A percentile compares a stretch with the other conserved stretches of the same genome.
Conservation (phyloP, 2,329 filamentous ascomycete species). For the Aspergillus jensenii region DNA sequence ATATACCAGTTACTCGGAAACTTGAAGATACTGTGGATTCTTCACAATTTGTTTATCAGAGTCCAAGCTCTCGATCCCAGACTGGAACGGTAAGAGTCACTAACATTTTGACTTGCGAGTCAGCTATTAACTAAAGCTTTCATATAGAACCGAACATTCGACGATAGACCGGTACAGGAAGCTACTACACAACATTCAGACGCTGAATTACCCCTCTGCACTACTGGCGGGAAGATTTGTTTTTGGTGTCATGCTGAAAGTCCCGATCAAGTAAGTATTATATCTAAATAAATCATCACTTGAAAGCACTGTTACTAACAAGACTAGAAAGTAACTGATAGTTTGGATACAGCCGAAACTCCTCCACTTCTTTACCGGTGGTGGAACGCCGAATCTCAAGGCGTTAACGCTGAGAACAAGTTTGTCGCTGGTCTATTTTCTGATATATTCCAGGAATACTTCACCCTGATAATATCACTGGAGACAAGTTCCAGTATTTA, state of each 20-base stretch:
- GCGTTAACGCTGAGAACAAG: slow-evolving; percentile 25
- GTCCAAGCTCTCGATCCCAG: neutral
- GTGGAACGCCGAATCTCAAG: slow-evolving; percentile 31
- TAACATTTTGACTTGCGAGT: too few species aligned
- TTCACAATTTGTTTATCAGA: neutral
- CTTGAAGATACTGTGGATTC: slow-evolving; percentile 14
- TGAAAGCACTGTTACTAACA: neutral
- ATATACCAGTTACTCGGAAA: slow-evolving; percentile 8
- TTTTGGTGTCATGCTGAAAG: slow-evolving; percentile 23
- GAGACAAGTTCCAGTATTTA: slow-evolving; percentile 19
- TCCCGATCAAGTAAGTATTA: neutral
- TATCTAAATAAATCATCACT: neutral
- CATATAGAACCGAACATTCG: neutral
- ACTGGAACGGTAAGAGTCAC: too few species aligned
- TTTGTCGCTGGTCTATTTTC: slow-evolving; percentile 31
- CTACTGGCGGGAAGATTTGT: slow-evolving; percentile 20
- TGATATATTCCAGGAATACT: neutral
- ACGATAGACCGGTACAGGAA: neutral
- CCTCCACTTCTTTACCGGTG: slow-evolving; percentile 37
- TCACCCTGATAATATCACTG: slow-evolving; percentile 13
- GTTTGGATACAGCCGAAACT: neutral
- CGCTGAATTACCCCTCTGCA: slow-evolving; percentile 10
- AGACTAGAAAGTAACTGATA: neutral
- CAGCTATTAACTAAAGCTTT: too few species aligned
- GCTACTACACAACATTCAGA: neutral